Evolutionary conservation across 345 rosid species (phyloP), one percentile per base, ranked within the genome.

Genomic region (Sisymbrium altissimum): DNA sequence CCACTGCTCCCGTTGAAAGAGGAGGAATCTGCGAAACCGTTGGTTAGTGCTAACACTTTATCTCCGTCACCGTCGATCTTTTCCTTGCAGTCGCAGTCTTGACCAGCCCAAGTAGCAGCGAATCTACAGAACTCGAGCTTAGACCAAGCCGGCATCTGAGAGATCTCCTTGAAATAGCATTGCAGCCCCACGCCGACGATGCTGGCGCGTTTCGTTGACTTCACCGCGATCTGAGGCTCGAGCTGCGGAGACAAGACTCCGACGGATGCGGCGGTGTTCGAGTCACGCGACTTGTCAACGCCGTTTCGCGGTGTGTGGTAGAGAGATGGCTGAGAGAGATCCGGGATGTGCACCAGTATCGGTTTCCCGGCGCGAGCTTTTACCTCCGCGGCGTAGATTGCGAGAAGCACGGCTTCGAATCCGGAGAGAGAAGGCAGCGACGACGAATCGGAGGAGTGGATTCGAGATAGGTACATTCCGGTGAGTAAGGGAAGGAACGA

Each of bases 341-440:
- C 96, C 0, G 97, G 90, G 63, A 90, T 85, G 50, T 90, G 87
- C 6, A 90, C 87, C n/a, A 86, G 72, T 8, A 87, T 58, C 1
- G 94, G 83, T 58, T 95, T 95, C 0, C 98, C 99, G 12, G 83
- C 94, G 23, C 99, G 88, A 2, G 92, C 46, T 72, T 92, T 95
- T 41, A 73, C 89, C 69, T 95, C 97, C 0, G 96, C 78, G 15
- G 93, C 81, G 82, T 92, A 92, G 29, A 95, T 79, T 3, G 97
- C 96, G 33, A 95, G 92, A 41, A 92, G 91, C 17, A 95, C 97
- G 5, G 98, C 97, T 74, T 95, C 99, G 63, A 92, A 92, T 14
- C 99, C 99, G 9, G 99, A 78, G 33, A 95, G 89, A 9, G 96
- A 87, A n/a, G 84, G 92, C 49, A 78, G 78, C 40, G 89, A 74